Evolutionary conservation across 2,329 filamentous ascomycete genomes (phyloP).

Genomic region (Monosporascus sp.): DNA sequence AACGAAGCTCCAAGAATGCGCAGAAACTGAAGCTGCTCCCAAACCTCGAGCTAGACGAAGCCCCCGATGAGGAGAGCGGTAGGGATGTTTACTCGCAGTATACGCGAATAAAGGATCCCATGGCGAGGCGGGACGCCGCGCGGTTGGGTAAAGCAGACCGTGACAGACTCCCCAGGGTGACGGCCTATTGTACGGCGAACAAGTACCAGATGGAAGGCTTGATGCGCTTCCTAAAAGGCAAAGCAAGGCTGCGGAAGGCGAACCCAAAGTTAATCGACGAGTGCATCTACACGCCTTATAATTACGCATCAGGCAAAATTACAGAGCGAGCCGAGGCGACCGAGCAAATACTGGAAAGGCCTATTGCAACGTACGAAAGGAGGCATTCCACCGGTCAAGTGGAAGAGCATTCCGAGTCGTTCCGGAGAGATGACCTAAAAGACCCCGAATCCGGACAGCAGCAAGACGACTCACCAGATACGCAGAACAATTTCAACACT

Average conservation of each 20-base stretch:
- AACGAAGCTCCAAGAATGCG: slow-evolving; percentile 89
- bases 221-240: slow-evolving; percentile 85
- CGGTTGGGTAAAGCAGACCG: slow-evolving; percentile 89
- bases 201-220: slow-evolving; percentile 85
- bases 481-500: slow-evolving; percentile 18
- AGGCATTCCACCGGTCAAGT: slow-evolving; percentile 73
- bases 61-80: slow-evolving; percentile 78
- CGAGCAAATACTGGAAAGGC: slow-evolving; percentile 27
- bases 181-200: slow-evolving; percentile 92
- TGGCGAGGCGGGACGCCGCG: slow-evolving; percentile 84
- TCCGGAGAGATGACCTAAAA: slow-evolving; percentile 57
- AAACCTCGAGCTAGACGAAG: slow-evolving; percentile 76
- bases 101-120: slow-evolving; percentile 94
- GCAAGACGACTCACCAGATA: slow-evolving; percentile 17
- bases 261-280: slow-evolving; percentile 93
- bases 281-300: slow-evolving; percentile 94
- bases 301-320: slow-evolving; percentile 52
- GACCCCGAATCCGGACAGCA: slow-evolving; percentile 44
- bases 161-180: slow-evolving; percentile 80
- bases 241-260: slow-evolving; percentile 69
- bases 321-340: slow-evolving; percentile 33
- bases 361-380: slow-evolving; percentile 51
- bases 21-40: slow-evolving; percentile 97
- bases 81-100: slow-evolving; percentile 97
- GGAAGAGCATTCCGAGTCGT: slow-evolving; percentile 53